Conservation (phyloP, 2,329 filamentous ascomycete genomes). For the Apiospora arundinis region DNA sequence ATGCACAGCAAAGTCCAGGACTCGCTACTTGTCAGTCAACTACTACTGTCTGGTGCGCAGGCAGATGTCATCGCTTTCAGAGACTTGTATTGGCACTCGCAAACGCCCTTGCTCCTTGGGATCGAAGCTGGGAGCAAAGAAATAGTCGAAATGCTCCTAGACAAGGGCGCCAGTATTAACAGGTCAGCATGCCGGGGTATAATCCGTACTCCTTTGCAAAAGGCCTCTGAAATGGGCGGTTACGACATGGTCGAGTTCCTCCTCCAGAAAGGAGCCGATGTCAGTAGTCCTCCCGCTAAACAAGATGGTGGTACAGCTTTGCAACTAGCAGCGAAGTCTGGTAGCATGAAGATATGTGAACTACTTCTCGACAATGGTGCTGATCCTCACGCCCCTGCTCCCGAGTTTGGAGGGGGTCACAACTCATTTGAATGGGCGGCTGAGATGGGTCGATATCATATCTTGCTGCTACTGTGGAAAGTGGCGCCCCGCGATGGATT, state of each 20-base stretch:
- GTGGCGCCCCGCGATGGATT: neutral
- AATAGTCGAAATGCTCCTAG: slow-evolving; percentile 28
- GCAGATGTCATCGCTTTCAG: neutral
- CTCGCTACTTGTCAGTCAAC: neutral
- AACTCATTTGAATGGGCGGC: neutral
- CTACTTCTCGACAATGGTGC: slow-evolving; percentile 26
- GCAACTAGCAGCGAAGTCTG: slow-evolving; percentile 28
- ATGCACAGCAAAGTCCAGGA: neutral
- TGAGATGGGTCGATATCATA: neutral
- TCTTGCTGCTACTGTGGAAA: neutral
- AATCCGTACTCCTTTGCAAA: slow-evolving; percentile 28
- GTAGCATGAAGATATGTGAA: slow-evolving; percentile 26
- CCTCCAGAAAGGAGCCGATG: slow-evolving; percentile 25
- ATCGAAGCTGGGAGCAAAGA: slow-evolving; percentile 19
- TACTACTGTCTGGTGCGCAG: neutral
- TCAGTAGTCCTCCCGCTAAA: slow-evolving; percentile 25
- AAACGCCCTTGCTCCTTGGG: slow-evolving; percentile 20
- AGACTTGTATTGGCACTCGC: neutral
- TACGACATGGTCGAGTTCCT: slow-evolving; percentile 26
- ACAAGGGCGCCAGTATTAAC: slow-evolving; percentile 26
- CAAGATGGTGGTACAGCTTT: slow-evolving; percentile 29
- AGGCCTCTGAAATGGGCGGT: slow-evolving; percentile 25
- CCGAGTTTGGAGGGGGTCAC: neutral
- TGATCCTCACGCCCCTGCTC: neutral
- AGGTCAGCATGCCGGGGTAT: slow-evolving; percentile 12